Evolutionary conservation across 306 rosid genomes (phyloP).

Genomic region (Begonia masoniana): DNA sequence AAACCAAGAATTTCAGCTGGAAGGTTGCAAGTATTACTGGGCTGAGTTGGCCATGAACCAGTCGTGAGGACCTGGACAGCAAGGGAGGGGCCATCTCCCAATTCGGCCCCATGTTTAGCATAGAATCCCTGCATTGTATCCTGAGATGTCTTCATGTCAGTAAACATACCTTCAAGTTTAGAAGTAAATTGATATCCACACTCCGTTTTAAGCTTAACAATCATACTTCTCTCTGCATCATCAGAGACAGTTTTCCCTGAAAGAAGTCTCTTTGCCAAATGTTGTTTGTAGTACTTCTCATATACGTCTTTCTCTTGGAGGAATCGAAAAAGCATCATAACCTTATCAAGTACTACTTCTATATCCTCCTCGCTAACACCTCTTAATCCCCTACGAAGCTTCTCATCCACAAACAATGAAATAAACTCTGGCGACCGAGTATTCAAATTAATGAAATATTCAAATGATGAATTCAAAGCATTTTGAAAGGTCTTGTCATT

Average conservation of each 20-base stretch:
- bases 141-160: conserved; percentile 71
- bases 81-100: conserved; percentile 63
- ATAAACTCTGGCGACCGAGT: conserved; percentile 67
- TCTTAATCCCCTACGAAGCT: conserved; percentile 66
- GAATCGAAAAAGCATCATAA: conserved; percentile 71
- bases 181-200: conserved; percentile 74
- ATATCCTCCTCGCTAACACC: conserved; percentile 92
- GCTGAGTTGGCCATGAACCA: conserved; percentile 83
- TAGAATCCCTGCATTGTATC: conserved; percentile 79
- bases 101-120: conserved; percentile 30
- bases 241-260: conserved; percentile 71
- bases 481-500: conserved; percentile 87
- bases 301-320: conserved; percentile 73
- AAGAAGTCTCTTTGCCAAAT: conserved; percentile 79
- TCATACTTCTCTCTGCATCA: conserved; percentile 78
- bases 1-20: conserved; percentile 63
- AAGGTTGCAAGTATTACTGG: conserved; percentile 58
- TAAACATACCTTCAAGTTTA: conserved; percentile 76
- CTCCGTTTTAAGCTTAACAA: conserved; percentile 80
- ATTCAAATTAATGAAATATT: conserved; percentile 62
- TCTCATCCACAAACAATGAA: conserved; percentile 72
- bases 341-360: conserved; percentile 74
- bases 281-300: conserved; percentile 79
- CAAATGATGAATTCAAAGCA: conserved; percentile 85
- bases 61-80: conserved; percentile 70